phyloP scores from a whole-genome alignment of 495 filamentous ascomycete genomes.

The Neurospora discreta region DNA sequence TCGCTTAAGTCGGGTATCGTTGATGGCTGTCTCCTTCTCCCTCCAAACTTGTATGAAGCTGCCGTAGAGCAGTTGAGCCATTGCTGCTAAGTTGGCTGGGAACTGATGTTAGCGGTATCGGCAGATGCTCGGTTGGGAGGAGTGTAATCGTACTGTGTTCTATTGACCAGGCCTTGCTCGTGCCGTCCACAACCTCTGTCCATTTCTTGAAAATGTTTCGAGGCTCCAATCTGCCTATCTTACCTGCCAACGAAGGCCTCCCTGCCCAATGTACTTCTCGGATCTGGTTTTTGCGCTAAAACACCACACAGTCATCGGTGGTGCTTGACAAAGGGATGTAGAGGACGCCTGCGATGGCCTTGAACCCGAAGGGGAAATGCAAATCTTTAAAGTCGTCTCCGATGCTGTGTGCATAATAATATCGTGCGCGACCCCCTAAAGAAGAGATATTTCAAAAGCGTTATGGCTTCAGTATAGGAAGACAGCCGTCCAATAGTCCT shows the following conservation, averaged over 20 bases:
- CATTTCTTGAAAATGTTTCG: slow-evolving; percentile 58
- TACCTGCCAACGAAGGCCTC: slow-evolving; percentile 57
- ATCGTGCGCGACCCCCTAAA: slow-evolving; percentile 56
- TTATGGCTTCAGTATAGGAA: slow-evolving; percentile 62
- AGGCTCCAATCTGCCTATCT: slow-evolving; percentile 54
- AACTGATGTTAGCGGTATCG: background rate
- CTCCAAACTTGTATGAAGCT: slow-evolving; percentile 67
- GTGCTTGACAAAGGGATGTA: slow-evolving; percentile 60
- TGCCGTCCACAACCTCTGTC: slow-evolving; percentile 54
- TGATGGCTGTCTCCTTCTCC: slow-evolving; percentile 49
- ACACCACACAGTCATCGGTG: slow-evolving; percentile 70
- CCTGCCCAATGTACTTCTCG: slow-evolving; percentile 76
- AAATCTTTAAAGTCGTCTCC: slow-evolving; percentile 62
- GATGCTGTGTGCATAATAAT: slow-evolving; percentile 57
- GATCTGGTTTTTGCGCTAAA: slow-evolving; percentile 62
- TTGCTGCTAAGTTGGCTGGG: slow-evolving; percentile 59
- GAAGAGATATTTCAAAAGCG: slow-evolving; percentile 65
- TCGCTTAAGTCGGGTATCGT: slow-evolving; percentile 55
- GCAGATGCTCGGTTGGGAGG: background rate
- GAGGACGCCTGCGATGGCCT: slow-evolving; percentile 59
- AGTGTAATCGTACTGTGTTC: slow-evolving; percentile 26
- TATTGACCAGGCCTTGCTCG: slow-evolving; percentile 53
- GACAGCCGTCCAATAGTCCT: slow-evolving; percentile 61
- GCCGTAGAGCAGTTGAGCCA: slow-evolving; percentile 73
- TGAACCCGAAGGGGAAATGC: slow-evolving; percentile 59